Evolutionary conservation across 78 protist species (phyloP).

Genomic region (Trichosphaerium sp.): DNA sequence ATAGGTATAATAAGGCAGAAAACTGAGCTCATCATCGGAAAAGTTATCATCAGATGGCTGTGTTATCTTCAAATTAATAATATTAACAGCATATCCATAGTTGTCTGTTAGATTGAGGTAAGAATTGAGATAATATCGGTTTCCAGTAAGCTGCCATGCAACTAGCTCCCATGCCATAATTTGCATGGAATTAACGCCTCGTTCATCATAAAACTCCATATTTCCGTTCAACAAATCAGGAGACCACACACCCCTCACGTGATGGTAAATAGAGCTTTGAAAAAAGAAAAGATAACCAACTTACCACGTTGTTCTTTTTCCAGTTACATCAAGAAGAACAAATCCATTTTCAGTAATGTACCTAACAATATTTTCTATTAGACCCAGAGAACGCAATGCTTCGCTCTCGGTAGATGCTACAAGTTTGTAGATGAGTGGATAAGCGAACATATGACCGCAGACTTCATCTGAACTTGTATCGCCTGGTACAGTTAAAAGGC

Average conservation of each 20-base stretch:
- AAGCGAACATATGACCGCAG: background rate
- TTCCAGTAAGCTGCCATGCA: background rate
- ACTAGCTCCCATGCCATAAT: background rate
- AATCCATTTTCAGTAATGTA: background rate
- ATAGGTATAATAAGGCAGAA: background rate
- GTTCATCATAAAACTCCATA: background rate
- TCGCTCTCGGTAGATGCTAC: background rate
- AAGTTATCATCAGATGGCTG: background rate
- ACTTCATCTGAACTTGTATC: background rate
- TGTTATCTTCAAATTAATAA: background rate
- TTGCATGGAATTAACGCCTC: slow-evolving; percentile 3
- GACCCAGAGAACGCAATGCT: background rate
- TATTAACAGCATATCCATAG: background rate
- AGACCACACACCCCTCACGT: slow-evolving; percentile 1
- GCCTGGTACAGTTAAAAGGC: too few relatives aligned
- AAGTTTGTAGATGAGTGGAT: background rate
- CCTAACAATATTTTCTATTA: background rate
- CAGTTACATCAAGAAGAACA: background rate
- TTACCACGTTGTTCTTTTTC: slow-evolving; percentile 1
- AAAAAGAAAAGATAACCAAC: too few relatives aligned
- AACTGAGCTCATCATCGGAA: slow-evolving; percentile 6
- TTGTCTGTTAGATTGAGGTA: background rate
- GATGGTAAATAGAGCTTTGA: too few relatives aligned
- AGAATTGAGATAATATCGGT: background rate
- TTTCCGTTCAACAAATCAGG: background rate